Base-by-base conservation (phyloP, 306 rosid genomes). In the Prunus dulcis region DNA sequence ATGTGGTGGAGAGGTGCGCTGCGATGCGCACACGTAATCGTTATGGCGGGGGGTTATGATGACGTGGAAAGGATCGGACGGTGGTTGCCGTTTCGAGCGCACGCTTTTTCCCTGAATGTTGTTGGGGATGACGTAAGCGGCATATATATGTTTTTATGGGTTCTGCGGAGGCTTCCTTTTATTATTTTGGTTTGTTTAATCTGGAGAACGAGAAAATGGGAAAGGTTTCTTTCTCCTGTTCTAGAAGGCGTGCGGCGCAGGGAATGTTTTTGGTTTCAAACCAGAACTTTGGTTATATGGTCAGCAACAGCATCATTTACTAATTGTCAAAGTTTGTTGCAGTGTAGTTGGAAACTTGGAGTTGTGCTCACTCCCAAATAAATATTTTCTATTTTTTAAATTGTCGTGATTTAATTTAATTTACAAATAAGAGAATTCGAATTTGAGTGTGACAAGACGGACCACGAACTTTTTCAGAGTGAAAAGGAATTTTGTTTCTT, bases 201-300 rank as follows among this genome's bases (percentile, higher is more conserved):
- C 6, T 2, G 13, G 6, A 22, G 15, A 61, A 23, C 2, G 30
- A 41, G 20, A 10, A 47, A 45, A 19, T 7, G 17, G 19, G 38
- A 17, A 66, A 66, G 28, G 60, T 32, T 32, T 5, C 6, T 55
- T 9, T 5, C 12, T 12, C n/a, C 5, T 13, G 57, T 66, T 71
- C 83, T 58, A 66, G 86, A 83, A 71, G 62, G 32, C 83, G 80
- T 83, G 83, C 12, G 49, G 61, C 13, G 77, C 53, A 65, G 75
- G 86, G 57, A 71, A 69, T 64, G 71, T 56, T 57, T 49, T 9
- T 56, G 3, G 76, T 57, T 73, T 27, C 65, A 41, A n/a, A 19
- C 14, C 38, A 46, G 64, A 69, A 41, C 3, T 41, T 41, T 2
- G 52, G 15, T 38, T 38, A 7, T 38, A 6, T 38, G 9, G 43